Evolutionary conservation across 2,329 filamentous ascomycete species (phyloP).

Genomic region (Fusarium sp.): DNA sequence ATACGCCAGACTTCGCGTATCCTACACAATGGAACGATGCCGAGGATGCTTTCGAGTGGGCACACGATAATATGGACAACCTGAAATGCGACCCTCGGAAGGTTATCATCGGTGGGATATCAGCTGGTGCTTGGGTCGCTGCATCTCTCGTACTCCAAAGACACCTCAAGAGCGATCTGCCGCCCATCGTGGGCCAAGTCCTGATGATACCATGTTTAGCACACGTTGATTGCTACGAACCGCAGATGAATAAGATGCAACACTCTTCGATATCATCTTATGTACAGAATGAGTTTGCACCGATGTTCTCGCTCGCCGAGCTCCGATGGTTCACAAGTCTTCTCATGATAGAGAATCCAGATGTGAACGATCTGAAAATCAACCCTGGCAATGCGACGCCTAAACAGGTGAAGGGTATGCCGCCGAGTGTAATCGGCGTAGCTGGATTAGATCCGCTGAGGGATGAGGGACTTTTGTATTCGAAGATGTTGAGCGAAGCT

Average conservation of each 20-base stretch:
- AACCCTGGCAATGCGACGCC: neutral
- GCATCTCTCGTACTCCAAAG: neutral
- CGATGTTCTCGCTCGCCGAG: slow-evolving; percentile 5
- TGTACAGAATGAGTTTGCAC: neutral
- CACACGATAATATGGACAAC: neutral
- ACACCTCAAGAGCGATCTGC: neutral
- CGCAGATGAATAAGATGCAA: neutral
- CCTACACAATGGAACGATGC: slow-evolving; percentile 17
- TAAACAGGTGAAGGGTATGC: slow-evolving; percentile 2
- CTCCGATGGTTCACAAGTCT: slow-evolving; percentile 4
- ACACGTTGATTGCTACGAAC: slow-evolving; percentile 8
- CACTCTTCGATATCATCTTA: slow-evolving; percentile 8
- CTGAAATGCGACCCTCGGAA: neutral
- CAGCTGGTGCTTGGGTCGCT: slow-evolving; percentile 12
- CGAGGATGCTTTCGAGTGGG: slow-evolving; percentile 10
- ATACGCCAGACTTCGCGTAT: neutral
- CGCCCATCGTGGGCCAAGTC: neutral
- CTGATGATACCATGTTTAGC: slow-evolving; percentile 16
- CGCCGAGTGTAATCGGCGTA: neutral
- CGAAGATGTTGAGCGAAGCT: slow-evolving; percentile 2
- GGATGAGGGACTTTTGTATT: slow-evolving; percentile 3
- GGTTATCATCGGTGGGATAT: slow-evolving; percentile 6
- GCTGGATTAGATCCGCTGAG: neutral
- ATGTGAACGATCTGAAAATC: neutral
- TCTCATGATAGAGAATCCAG: neutral